A percentile compares a stretch with the other conserved stretches of the same genome.
Evolutionary conservation across 2,329 filamentous ascomycete species (phyloP).

Genomic region (Gyromitra esculenta): DNA sequence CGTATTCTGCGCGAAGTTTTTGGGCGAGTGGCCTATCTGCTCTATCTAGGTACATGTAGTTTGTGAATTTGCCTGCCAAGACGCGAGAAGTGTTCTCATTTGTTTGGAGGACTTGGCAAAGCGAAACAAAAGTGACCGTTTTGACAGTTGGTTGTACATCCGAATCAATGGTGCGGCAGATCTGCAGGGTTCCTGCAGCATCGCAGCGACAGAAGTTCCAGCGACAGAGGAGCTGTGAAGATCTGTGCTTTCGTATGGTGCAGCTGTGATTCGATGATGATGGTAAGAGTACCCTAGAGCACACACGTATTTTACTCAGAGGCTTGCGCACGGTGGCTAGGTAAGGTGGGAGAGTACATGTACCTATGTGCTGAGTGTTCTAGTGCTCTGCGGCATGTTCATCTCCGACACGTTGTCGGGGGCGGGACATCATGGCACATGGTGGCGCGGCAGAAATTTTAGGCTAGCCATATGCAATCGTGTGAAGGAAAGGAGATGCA

Average conservation of each 20-base stretch:
- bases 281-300: neutral
- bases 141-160: constrained; percentile 11
- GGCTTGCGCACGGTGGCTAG: too few relatives aligned
- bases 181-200: constrained; percentile 41
- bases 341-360: neutral
- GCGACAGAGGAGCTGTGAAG: constrained; percentile 6
- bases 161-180: constrained; percentile 36
- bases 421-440: neutral
- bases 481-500: constrained; percentile 10
- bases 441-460: neutral
- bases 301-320: too few relatives aligned
- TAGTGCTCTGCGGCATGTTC: neutral
- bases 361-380: neutral
- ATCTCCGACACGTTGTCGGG: neutral
- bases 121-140: neutral
- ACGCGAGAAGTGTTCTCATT: neutral
- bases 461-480: neutral
- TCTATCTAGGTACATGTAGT: too few relatives aligned
- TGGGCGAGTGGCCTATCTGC: too few relatives aligned
- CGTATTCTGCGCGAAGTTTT: too few relatives aligned
- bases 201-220: constrained; percentile 27
- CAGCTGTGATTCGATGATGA: neutral
- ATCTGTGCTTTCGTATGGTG: constrained; percentile 6
- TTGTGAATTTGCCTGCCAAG: too few relatives aligned
- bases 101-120: neutral